A percentile compares a stretch with the other conserved stretches of the same genome.
Evolutionary conservation across 371 early-diverging fungal species (phyloP).

Genomic region (Thermomucor indicae-seudaticae): DNA sequence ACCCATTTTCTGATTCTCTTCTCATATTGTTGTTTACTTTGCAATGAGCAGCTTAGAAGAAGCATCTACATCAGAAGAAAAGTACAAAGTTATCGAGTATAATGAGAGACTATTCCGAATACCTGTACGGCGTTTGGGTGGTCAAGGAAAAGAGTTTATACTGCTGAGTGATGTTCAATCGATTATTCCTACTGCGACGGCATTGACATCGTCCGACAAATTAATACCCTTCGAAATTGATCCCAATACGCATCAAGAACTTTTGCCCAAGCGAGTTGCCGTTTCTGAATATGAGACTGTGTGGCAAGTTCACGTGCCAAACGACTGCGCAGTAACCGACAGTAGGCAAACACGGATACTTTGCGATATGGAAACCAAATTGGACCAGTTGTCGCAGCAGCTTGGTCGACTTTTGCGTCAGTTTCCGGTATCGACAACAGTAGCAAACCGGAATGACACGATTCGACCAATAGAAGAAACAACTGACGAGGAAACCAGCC

Average conservation of each 20-base stretch:
- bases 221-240: constrained; percentile 35
- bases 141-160: constrained; percentile 23
- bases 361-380: constrained; percentile 21
- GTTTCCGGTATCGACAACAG: neutral
- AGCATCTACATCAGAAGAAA: constrained; percentile 13
- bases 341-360: constrained; percentile 5
- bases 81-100: constrained; percentile 24
- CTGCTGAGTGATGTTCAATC: constrained; percentile 35
- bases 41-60: neutral
- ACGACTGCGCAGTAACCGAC: constrained; percentile 4
- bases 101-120: constrained; percentile 26
- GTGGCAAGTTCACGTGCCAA: constrained; percentile 38
- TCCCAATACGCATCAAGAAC: constrained; percentile 11
- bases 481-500: neutral
- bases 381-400: constrained; percentile 23
- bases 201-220: constrained; percentile 27
- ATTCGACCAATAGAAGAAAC: neutral
- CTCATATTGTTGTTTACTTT: neutral
- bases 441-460: neutral
- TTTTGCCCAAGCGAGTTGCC: constrained; percentile 27
- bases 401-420: constrained; percentile 3
- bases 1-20: too few species aligned
- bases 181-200: constrained; percentile 35
- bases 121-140: constrained; percentile 28
- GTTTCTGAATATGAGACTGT: constrained; percentile 18